phyloP scores from a whole-genome alignment of 164 flowering plant species.

The Nelumbo lutea region DNA sequence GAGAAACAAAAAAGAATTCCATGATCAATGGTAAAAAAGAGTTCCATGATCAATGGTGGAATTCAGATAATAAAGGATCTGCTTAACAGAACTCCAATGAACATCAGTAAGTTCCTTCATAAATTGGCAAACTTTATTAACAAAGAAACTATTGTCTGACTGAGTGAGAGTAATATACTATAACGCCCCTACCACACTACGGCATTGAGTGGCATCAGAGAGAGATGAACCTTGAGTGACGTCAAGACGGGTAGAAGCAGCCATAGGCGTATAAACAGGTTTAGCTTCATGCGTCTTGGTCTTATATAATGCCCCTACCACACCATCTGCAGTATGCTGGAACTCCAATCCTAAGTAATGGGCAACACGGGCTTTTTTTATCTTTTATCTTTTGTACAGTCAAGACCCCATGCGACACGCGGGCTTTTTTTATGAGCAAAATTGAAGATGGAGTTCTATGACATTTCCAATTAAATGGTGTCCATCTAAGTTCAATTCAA shows the following conservation, averaged over 20 bases:
- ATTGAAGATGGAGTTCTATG: too few relatives aligned
- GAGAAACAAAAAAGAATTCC: neutral
- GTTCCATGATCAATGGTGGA: neutral
- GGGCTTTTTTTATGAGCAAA: too few relatives aligned
- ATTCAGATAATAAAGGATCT: neutral
- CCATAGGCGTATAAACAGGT: neutral
- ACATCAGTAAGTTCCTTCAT: neutral
- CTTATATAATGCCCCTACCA: too few relatives aligned
- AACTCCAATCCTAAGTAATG: neutral
- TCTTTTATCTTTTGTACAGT: too few relatives aligned
- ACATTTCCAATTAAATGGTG: too few relatives aligned
- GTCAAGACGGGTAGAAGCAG: neutral
- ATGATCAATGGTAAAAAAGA: neutral
- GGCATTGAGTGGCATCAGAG: neutral
- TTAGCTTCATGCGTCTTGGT: neutral
- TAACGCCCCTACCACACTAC: neutral
- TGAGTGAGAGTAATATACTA: neutral
- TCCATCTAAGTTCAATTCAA: too few relatives aligned
- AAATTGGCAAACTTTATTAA: too few relatives aligned
- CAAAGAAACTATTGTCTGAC: neutral
- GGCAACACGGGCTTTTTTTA: too few relatives aligned
- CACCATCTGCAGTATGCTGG: neutral
- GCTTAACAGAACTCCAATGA: neutral
- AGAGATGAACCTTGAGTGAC: neutral
- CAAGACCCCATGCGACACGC: too few relatives aligned